These are phyloP conservation scores for Pulveroboletus sp. DNA, from an alignment of 768 basidiomycete species.

Conservation along the genomic window DNA sequence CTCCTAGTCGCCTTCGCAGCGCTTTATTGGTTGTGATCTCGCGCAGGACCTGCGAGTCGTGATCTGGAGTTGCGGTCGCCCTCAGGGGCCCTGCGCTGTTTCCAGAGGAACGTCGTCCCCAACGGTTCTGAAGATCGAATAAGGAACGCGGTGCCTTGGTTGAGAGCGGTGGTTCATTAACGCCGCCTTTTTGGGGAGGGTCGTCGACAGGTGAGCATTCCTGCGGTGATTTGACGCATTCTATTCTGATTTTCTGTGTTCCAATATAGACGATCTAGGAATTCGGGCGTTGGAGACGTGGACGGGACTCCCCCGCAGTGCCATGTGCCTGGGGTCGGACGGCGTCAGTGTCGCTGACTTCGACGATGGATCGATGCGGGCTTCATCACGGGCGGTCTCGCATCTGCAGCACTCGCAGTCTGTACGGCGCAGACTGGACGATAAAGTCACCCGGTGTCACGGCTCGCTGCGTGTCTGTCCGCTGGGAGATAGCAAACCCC, in stretches of 20 bases:
- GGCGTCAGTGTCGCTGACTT: slow-evolving; percentile 15
- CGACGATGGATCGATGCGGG: slow-evolving; percentile 17
- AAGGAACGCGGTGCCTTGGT: slow-evolving; percentile 27
- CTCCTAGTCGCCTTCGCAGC: slow-evolving; percentile 6
- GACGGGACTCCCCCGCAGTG: slow-evolving; percentile 10
- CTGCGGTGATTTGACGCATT: slow-evolving; percentile 25
- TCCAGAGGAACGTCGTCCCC: slow-evolving; percentile 21
- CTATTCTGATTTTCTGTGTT: slow-evolving; percentile 20
- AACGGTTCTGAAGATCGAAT: slow-evolving; percentile 22
- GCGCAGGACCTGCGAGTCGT: slow-evolving; percentile 13
- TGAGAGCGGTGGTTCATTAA: slow-evolving; percentile 13
- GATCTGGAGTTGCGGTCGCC: slow-evolving; percentile 23
- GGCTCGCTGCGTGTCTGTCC: slow-evolving; percentile 16
- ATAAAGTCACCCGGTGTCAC: slow-evolving; percentile 27
- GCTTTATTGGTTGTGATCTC: slow-evolving; percentile 20
- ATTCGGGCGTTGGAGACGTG: neutral
- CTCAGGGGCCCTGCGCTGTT: slow-evolving; percentile 10
- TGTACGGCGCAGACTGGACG: slow-evolving; percentile 4
- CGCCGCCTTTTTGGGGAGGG: slow-evolving; percentile 7
- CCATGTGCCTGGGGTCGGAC: slow-evolving; percentile 15
- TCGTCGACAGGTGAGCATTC: slow-evolving; percentile 20
- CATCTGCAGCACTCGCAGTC: neutral
- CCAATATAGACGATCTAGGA: slow-evolving; percentile 20
- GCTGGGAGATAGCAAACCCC: slow-evolving; percentile 12
- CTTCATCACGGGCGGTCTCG: slow-evolving; percentile 3